Evolutionary conservation across 139 green algal genomes (phyloP).

Genomic region (Volvox africanus): DNA sequence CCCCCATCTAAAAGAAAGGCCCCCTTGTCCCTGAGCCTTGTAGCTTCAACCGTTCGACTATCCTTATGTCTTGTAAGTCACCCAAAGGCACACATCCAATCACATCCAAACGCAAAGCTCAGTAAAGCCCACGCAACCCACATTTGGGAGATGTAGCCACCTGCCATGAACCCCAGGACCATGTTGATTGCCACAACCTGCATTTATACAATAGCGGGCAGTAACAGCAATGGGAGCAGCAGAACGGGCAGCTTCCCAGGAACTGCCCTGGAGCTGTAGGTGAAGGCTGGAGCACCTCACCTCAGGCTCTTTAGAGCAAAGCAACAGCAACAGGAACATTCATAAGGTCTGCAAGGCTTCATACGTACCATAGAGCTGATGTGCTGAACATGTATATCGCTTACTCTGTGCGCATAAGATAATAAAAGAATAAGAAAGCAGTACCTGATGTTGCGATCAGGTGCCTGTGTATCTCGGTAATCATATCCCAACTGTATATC

Average conservation of each 20-base stretch:
- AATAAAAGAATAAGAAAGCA: too few species aligned
- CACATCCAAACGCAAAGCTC: neutral
- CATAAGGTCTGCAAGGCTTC: neutral
- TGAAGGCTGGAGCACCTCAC: neutral
- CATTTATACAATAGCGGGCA: neutral
- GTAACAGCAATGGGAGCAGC: neutral
- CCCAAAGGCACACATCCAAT: neutral
- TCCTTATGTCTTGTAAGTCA: too few species aligned
- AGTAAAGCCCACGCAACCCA: neutral
- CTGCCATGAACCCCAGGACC: neutral
- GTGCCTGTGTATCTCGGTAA: too few species aligned
- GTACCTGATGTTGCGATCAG: too few species aligned
- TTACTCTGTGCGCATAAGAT: too few species aligned
- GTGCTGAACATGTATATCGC: too few species aligned
- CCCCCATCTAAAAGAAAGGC: too few species aligned
- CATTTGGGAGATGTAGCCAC: conserved; percentile 24
- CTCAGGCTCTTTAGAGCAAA: neutral
- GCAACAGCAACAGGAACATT: neutral
- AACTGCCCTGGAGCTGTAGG: neutral
- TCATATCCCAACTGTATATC: too few species aligned
- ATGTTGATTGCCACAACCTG: conserved; percentile 43
- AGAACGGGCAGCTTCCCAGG: neutral
- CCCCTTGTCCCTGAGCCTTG: neutral
- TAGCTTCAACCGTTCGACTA: neutral
- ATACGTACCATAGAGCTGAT: too few species aligned